Percentiles rank a stretch among this genome's conserved stretches.
These are phyloP conservation scores for Leptographium wingfieldii DNA, from an alignment of 2,329 filamentous ascomycete species.

Conservation along the genomic window DNA sequence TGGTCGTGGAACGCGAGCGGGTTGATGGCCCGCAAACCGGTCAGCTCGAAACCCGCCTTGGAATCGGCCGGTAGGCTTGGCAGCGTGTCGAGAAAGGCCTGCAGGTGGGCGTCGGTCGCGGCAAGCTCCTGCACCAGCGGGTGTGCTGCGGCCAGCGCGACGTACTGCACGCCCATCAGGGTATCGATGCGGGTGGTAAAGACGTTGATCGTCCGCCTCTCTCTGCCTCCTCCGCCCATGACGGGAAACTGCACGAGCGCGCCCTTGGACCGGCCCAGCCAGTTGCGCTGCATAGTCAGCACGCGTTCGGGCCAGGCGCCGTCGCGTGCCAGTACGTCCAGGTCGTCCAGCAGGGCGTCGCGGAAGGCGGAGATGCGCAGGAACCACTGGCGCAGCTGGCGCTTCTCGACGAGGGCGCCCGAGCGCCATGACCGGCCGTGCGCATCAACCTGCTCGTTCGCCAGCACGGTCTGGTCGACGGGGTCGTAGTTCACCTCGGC, in stretches of 20 bases:
- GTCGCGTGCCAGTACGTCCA: slow-evolving; percentile 50
- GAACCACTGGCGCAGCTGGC: slow-evolving; percentile 78
- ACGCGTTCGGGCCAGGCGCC: slow-evolving; percentile 74
- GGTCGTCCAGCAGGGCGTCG: slow-evolving; percentile 56
- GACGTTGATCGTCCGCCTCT: slow-evolving; percentile 40
- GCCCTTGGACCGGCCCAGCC: slow-evolving; percentile 70
- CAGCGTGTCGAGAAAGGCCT: slow-evolving; percentile 53
- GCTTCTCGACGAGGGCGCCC: slow-evolving; percentile 71
- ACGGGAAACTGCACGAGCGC: slow-evolving; percentile 61
- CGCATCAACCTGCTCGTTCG: slow-evolving; percentile 86
- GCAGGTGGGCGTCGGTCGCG: slow-evolving; percentile 47
- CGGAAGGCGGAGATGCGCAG: slow-evolving; percentile 71
- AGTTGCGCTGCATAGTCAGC: slow-evolving; percentile 71
- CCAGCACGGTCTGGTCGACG: slow-evolving; percentile 76
- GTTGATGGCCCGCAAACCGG: slow-evolving; percentile 48
- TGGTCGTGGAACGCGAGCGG: slow-evolving; percentile 47
- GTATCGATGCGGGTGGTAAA: slow-evolving; percentile 83
- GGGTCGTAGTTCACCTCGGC: slow-evolving; percentile 86
- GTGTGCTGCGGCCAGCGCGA: slow-evolving; percentile 65
- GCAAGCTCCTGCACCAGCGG: slow-evolving; percentile 47
- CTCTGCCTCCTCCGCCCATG: slow-evolving; percentile 14
- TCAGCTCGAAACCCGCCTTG: slow-evolving; percentile 56
- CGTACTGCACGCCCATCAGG: slow-evolving; percentile 73
- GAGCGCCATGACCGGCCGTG: slow-evolving; percentile 80
- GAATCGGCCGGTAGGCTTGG: slow-evolving; percentile 40